Percentiles rank a stretch among this genome's conserved stretches.
These are phyloP conservation scores for Penicillium bovifimosum DNA, from an alignment of 495 filamentous ascomycete genomes.

Conservation along the genomic window DNA sequence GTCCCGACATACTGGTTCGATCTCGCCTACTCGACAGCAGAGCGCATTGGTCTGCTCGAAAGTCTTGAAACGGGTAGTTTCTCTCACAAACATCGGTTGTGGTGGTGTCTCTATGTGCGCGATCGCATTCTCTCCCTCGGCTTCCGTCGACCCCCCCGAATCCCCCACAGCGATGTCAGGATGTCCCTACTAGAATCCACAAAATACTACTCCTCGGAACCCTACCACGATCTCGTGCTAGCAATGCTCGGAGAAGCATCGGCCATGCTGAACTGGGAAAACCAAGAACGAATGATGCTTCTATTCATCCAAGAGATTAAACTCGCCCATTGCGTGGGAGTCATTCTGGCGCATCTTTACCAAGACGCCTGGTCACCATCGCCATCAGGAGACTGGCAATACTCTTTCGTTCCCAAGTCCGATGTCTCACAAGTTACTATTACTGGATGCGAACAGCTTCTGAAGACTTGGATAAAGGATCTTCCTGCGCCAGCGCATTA, in stretches of 20 bases:
- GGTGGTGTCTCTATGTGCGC: constrained; percentile 9
- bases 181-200: constrained; percentile 3
- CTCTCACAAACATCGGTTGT: constrained; percentile 6
- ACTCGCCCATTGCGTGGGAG: not conserved
- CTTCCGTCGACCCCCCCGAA: constrained; percentile 1
- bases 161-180: constrained; percentile 3
- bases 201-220: constrained; percentile 7
- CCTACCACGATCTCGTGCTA: not conserved
- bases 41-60: not conserved
- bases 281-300: constrained; percentile 8
- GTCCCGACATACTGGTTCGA: constrained; percentile 6
- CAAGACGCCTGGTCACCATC: not conserved
- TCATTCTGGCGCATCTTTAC: not conserved
- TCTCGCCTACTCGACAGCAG: constrained; percentile 6
- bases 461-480: constrained; percentile 5
- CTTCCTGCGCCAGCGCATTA: constrained; percentile 6
- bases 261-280: constrained; percentile 7
- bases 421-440: not conserved
- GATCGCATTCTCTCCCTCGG: constrained; percentile 7
- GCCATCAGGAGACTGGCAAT: not conserved
- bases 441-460: constrained; percentile 1
- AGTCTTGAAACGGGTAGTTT: constrained; percentile 3
- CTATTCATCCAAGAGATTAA: constrained; percentile 6
- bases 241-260: constrained; percentile 2
- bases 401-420: not conserved